These are phyloP conservation scores for Nissolia schottii DNA, from an alignment of 306 rosid genomes.

Conservation along the genomic window DNA sequence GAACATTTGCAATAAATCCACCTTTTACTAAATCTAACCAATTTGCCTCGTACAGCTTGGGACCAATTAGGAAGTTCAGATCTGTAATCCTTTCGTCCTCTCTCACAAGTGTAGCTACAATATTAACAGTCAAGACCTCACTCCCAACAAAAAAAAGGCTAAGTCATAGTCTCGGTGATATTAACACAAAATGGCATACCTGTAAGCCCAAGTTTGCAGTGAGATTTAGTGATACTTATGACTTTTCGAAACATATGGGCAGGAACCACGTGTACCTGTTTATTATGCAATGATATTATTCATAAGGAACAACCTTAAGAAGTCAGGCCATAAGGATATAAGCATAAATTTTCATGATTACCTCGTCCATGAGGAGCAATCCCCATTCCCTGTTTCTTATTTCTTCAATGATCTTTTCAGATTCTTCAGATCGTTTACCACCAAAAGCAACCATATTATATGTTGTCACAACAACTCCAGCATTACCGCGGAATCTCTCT, in stretches of 20 bases:
- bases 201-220: slow-evolving; percentile 98
- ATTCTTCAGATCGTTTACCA: slow-evolving; percentile 93
- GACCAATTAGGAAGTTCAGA: slow-evolving; percentile 88
- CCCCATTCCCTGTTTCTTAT: slow-evolving; percentile 97
- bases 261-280: slow-evolving; percentile 85
- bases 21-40: slow-evolving; percentile 93
- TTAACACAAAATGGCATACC: slow-evolving; percentile 38
- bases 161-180: slow-evolving; percentile 1
- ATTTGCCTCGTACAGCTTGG: slow-evolving; percentile 91
- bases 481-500: slow-evolving; percentile 93
- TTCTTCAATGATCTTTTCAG: slow-evolving; percentile 94
- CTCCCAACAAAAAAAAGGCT: slow-evolving; percentile 18
- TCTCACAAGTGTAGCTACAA: slow-evolving; percentile 96
- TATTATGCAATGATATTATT: slow-evolving; percentile 23
- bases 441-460: slow-evolving; percentile 97
- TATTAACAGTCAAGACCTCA: slow-evolving; percentile 29
- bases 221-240: slow-evolving; percentile 88
- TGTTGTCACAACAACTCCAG: slow-evolving; percentile 94
- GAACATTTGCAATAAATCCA: slow-evolving; percentile 96
- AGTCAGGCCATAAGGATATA: neutral
- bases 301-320: slow-evolving; percentile 21
- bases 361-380: slow-evolving; percentile 97
- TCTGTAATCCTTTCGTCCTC: slow-evolving; percentile 89
- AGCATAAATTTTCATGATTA: slow-evolving; percentile 19
- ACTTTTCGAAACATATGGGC: slow-evolving; percentile 99